Conservation (phyloP, 2,329 filamentous ascomycete species). For the Colletotrichum karsti region DNA sequence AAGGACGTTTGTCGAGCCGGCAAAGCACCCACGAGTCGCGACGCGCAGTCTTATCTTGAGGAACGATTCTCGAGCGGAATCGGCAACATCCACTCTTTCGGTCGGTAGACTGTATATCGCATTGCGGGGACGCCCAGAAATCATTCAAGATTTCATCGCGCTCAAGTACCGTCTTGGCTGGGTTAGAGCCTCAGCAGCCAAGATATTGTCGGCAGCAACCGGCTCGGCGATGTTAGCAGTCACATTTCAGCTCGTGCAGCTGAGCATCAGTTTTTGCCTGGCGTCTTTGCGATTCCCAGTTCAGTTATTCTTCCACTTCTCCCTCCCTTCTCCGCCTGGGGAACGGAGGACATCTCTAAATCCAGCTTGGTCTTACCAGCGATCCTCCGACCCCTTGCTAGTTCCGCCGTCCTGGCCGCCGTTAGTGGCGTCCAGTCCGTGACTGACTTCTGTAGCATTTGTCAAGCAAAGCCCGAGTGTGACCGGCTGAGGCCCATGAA, state of each 20-base stretch:
- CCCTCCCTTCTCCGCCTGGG: not conserved
- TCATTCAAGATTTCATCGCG: too few species aligned
- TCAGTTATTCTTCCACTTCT: not conserved
- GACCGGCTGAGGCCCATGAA: too few species aligned
- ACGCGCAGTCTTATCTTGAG: not conserved
- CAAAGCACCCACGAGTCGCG: not conserved
- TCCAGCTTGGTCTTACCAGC: not conserved
- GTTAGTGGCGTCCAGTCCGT: not conserved
- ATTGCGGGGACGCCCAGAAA: too few species aligned
- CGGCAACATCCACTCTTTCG: not conserved
- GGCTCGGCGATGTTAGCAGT: not conserved
- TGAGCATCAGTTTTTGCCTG: not conserved
- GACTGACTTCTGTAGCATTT: not conserved
- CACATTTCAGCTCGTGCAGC: not conserved
- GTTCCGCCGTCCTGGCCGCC: not conserved
- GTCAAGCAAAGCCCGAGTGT: not conserved
- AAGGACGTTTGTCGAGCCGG: not conserved
- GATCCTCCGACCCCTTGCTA: not conserved
- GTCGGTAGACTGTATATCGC: too few species aligned
- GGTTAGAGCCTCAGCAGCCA: not conserved
- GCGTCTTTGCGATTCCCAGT: not conserved
- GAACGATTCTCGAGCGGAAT: not conserved
- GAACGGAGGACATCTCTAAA: not conserved
- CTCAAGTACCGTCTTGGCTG: not conserved
- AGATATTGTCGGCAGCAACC: conserved; percentile 9